Evolutionary conservation across 108 stramenopile species (phyloP), one percentile per base, ranked within the genome.

Genomic region (Skeletonema menzelii): DNA sequence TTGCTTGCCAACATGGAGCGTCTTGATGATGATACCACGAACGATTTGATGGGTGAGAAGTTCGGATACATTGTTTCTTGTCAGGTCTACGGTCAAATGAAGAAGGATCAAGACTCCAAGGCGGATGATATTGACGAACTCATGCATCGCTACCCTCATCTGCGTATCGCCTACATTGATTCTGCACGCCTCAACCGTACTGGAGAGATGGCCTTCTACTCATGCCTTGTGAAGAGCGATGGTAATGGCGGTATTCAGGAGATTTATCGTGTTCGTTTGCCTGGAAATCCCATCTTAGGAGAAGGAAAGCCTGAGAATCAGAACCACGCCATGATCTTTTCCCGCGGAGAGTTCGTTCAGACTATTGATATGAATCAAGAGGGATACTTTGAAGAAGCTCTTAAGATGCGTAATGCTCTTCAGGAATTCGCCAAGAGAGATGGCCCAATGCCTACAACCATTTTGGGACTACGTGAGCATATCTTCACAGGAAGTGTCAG

Each of bases 321-420:
- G 71, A 99, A 99, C 64, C 97, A 98, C 63, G 98, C 98, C 49
- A 92, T 99, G 84, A 96, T 99, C 49, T 99, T 99, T 85, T 97
- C 96, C 5, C 84, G 98, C 10, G 96, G 97, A 53, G 96, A 98
- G 81, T 94, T 95, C 57, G 69, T 99, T 17, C 98, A 99, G 75
- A 97, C 97, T 0, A 98, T 99, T 82, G 98, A 99, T 81, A 99
- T 99, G 98, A 99, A 99, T 82, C 98, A 99, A 73, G 97, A 98
- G 68, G 96, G 95, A 28, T 97, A 97, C 86, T 99, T 99, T 73
- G 98, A 99, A 80, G 98, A 99, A 77, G 94, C 97, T 0, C 82
- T 98, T 8, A 99, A 99, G 82, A 99, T 98, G 97, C 88, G 98
- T 35, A 97, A 97, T 62, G 87, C 95, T 63, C 87, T 99, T 14